Base-by-base conservation (phyloP, 768 basidiomycete species). In the Naganishia vaughanmartiniae region DNA sequence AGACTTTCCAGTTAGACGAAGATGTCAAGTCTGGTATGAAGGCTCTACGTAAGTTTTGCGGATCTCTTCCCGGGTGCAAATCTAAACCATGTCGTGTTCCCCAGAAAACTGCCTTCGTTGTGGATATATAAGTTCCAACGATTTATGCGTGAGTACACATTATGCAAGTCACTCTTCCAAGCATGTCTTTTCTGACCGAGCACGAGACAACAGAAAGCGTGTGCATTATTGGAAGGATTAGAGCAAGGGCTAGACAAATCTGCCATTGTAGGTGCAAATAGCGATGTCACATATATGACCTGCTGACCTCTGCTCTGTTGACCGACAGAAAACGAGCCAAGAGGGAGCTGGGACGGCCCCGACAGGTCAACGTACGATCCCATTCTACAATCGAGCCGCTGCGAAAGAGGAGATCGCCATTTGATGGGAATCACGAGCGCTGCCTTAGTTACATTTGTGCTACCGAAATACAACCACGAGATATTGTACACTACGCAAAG, bases 61-160 rank as follows among this genome's bases (percentile, higher is more conserved):
- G 12, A 17, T 0, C 70, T 55, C 33, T 56, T 31, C 10, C 11
- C 26, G 24, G 56, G 0, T 30, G 28, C 24, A 58, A 17, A 15
- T 7, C 12, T 45, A 42, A 45, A 17, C 3, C 24, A 26, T 28
- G 28, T 28, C 4, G 0, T 34, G 9, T 28, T 19, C 28, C 48
- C 10, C 78, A 98, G 93, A 92, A 83, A 92, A 87, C 19, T 99
- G 96, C 79, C 85, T 87, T 75, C 85, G 92, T 56, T 99, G 96
- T 75, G 93, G 93, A 2, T 94, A 94, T 79, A 94, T 98, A 85
- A 90, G 93, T 3, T 94, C 92, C 72, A 96, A 98, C 74, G 88
- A 90, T n/a, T 82, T 99, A 39, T 81, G 81, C 70, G 79, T 80
- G 17, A 73, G 77, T 79, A 24, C 48, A 34, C 28, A 15, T 19